Percentiles rank a stretch among this genome's conserved stretches.
These are phyloP conservation scores for Moesziomyces aphidis DNA, from an alignment of 1,284 basidiomycete genomes.

Conservation along the genomic window DNA sequence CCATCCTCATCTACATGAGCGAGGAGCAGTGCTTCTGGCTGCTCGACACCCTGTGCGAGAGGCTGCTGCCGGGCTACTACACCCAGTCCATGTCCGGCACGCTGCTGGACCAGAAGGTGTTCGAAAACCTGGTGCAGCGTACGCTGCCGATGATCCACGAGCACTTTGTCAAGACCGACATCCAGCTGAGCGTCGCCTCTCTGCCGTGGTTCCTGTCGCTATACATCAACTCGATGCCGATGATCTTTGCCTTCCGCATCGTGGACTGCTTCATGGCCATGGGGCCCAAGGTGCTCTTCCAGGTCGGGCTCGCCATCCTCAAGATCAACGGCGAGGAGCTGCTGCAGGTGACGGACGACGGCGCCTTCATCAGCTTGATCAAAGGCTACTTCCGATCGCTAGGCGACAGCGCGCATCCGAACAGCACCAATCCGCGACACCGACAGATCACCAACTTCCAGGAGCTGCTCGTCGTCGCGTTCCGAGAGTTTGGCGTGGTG, in stretches of 20 bases:
- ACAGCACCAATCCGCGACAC: constrained; percentile 86
- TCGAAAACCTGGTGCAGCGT: constrained; percentile 92
- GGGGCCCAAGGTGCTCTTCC: constrained; percentile 98
- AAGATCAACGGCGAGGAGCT: constrained; percentile 98
- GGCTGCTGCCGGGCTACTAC: constrained; percentile 96
- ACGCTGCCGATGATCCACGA: constrained; percentile 84
- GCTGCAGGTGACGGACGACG: constrained; percentile 95
- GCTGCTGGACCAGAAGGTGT: constrained; percentile 95
- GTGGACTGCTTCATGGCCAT: constrained; percentile 99
- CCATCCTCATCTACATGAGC: constrained; percentile 95
- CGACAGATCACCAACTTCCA: constrained; percentile 98
- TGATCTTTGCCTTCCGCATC: constrained; percentile 98
- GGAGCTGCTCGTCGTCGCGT: constrained; percentile 75
- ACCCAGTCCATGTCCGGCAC: constrained; percentile 99
- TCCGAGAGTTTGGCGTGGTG: constrained; percentile 92
- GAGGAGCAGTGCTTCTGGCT: constrained; percentile 99
- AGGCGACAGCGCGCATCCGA: constrained; percentile 92
- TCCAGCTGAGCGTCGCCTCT: constrained; percentile 95
- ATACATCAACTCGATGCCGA: constrained; percentile 98
- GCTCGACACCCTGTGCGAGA: constrained; percentile 92
- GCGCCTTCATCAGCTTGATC: constrained; percentile 82
- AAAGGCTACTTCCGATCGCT: constrained; percentile 89
- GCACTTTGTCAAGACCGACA: constrained; percentile 90
- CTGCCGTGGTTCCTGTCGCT: constrained; percentile 93
- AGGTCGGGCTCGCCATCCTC: constrained; percentile 92